Percentiles rank a stretch among this genome's conserved stretches.
Conservation (phyloP, 495 filamentous ascomycete genomes). For the Letharia columbiana region DNA sequence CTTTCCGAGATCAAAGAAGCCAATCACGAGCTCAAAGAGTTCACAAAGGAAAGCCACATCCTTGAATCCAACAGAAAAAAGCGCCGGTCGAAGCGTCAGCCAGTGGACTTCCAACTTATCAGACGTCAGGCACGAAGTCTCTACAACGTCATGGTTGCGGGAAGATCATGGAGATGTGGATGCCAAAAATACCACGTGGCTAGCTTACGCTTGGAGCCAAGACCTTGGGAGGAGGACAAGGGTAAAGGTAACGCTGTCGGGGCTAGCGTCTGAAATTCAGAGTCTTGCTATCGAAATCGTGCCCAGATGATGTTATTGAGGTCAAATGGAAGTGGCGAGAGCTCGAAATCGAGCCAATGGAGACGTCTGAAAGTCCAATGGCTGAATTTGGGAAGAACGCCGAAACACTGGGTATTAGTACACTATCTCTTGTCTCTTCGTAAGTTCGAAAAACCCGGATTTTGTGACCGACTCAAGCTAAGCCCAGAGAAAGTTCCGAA, state of each 20-base stretch:
- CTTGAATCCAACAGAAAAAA: conserved; percentile 18
- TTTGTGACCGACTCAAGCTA: not conserved
- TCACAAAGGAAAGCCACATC: conserved; percentile 18
- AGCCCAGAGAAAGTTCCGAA: not conserved
- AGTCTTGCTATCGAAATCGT: not conserved
- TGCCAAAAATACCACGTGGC: conserved; percentile 22
- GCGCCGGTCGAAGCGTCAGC: not conserved
- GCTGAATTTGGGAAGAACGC: not conserved
- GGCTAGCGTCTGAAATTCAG: not conserved
- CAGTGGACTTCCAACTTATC: conserved; percentile 2
- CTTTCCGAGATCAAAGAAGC: conserved; percentile 18
- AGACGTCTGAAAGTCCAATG: not conserved
- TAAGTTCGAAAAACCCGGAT: not conserved
- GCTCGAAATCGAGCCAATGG: conserved; percentile 1
- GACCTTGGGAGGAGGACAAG: conserved; percentile 1
- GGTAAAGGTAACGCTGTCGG: not conserved
- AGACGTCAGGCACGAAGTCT: conserved; percentile 19
- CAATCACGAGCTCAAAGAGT: conserved; percentile 17
- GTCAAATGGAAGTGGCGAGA: conserved; percentile 1
- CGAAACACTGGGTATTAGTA: not conserved
- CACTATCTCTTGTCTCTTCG: not conserved
- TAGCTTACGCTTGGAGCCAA: conserved; percentile 22
- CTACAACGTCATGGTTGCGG: conserved; percentile 19
- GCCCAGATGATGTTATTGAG: not conserved
- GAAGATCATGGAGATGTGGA: conserved; percentile 23